phyloP scores from a whole-genome alignment of 768 basidiomycete species.

The Mycena filopes region DNA sequence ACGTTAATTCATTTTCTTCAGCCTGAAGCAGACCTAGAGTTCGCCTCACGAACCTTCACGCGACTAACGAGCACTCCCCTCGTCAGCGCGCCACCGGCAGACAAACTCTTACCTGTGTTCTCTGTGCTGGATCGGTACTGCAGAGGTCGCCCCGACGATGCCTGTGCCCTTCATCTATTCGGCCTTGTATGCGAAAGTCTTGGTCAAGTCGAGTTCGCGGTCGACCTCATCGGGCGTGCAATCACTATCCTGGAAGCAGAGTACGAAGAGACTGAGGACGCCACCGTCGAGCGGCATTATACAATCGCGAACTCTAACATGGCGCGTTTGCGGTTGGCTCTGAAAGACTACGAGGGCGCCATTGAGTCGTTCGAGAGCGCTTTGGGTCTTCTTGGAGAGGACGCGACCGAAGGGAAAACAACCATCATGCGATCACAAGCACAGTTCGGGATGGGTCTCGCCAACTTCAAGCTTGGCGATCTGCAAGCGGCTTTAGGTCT shows the following conservation, averaged over 20 bases:
- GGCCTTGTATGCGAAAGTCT: slow-evolving; percentile 88
- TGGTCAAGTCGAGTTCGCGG: slow-evolving; percentile 72
- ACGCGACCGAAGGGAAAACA: slow-evolving; percentile 46
- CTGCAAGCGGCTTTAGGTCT: slow-evolving; percentile 68
- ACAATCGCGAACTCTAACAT: slow-evolving; percentile 84
- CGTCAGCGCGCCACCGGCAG: slow-evolving; percentile 39
- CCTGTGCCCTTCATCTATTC: slow-evolving; percentile 83
- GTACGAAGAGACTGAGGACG: slow-evolving; percentile 90
- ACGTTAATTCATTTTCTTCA: slow-evolving; percentile 42
- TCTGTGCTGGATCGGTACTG: slow-evolving; percentile 84
- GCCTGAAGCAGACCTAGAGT: slow-evolving; percentile 87
- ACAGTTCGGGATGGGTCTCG: slow-evolving; percentile 78
- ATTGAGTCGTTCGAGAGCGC: slow-evolving; percentile 78
- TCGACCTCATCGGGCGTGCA: slow-evolving; percentile 65
- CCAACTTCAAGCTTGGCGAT: slow-evolving; percentile 72
- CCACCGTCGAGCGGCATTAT: slow-evolving; percentile 80
- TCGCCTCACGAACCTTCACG: slow-evolving; percentile 68
- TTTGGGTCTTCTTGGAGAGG: slow-evolving; percentile 72
- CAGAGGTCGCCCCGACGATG: slow-evolving; percentile 72
- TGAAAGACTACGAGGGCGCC: slow-evolving; percentile 67
- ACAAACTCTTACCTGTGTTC: slow-evolving; percentile 78
- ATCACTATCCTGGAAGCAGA: slow-evolving; percentile 82
- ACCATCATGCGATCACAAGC: slow-evolving; percentile 67
- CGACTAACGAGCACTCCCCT: slow-evolving; percentile 39
- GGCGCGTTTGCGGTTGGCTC: slow-evolving; percentile 78